Conservation (phyloP, 495 filamentous ascomycete genomes). For the Cercophora newfieldiana region DNA sequence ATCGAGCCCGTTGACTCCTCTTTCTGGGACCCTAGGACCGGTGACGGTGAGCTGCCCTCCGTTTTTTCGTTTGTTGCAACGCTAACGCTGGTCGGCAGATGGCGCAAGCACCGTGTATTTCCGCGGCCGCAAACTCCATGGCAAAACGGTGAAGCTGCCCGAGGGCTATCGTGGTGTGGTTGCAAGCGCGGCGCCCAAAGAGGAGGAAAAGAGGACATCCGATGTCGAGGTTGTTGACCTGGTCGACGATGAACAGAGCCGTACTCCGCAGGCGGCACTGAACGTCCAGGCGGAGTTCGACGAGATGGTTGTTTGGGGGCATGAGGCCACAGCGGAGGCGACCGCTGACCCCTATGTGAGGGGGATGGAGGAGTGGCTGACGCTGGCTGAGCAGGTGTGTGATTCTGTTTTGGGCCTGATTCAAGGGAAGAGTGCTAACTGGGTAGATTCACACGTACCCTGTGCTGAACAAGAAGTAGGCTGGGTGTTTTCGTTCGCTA, state of each 20-base stretch:
- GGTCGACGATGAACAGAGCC: slow-evolving; percentile 40
- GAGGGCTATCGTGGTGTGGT: slow-evolving; percentile 69
- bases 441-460: slow-evolving; percentile 1
- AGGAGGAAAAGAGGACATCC: slow-evolving; percentile 22
- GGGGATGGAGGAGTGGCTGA: slow-evolving; percentile 81
- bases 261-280: slow-evolving; percentile 51
- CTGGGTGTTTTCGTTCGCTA: background rate
- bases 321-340: slow-evolving; percentile 57
- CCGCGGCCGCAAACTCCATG: slow-evolving; percentile 78
- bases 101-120: slow-evolving; percentile 67
- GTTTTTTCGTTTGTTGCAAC: background rate
- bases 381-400: slow-evolving; percentile 62
- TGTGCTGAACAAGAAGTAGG: background rate
- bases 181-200: slow-evolving; percentile 25
- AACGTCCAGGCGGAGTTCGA: slow-evolving; percentile 72
- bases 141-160: slow-evolving; percentile 66
- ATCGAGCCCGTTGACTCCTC: slow-evolving; percentile 58
- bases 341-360: slow-evolving; percentile 57
- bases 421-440: background rate
- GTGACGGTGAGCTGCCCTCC: slow-evolving; percentile 27
- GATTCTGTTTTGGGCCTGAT: background rate
- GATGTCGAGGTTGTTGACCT: slow-evolving; percentile 50
- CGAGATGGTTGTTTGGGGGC: slow-evolving; percentile 78
- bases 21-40: slow-evolving; percentile 67
- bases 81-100: slow-evolving; percentile 30